phyloP scores from a whole-genome alignment of 208 protist genomes.

The Histomonas meleagridis region DNA sequence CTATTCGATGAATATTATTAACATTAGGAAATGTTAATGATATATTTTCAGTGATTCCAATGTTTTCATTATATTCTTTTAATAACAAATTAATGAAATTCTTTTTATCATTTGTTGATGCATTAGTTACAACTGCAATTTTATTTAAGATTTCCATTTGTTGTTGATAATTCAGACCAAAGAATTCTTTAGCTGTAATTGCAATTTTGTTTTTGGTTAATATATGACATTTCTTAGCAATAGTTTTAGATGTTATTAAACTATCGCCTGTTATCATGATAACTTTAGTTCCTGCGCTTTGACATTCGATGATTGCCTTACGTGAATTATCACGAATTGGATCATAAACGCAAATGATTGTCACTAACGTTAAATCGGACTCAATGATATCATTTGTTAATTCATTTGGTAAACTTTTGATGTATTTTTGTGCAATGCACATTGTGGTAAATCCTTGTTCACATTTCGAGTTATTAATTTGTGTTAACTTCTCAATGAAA shows the following conservation, averaged over 20 bases:
- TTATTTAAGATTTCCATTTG: too few species aligned
- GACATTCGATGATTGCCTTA: constrained; percentile 52
- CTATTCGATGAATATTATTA: too few species aligned
- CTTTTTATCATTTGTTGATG: too few species aligned
- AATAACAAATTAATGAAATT: too few species aligned
- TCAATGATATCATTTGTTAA: background rate
- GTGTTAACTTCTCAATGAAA: background rate
- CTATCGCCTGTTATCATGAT: constrained; percentile 83
- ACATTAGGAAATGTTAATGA: too few species aligned
- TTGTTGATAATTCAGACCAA: too few species aligned
- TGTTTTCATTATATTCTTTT: too few species aligned
- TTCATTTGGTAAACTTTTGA: background rate
- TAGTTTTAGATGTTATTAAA: constrained; percentile 66
- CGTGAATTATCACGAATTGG: background rate
- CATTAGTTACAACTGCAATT: too few species aligned
- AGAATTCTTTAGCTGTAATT: background rate
- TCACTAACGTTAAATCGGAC: constrained; percentile 4
- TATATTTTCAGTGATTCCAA: too few species aligned
- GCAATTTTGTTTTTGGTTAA: background rate
- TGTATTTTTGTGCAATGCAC: background rate
- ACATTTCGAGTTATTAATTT: background rate
- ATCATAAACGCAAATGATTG: background rate
- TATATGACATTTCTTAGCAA: constrained; percentile 54
- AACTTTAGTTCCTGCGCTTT: constrained; percentile 67
- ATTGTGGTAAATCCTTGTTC: background rate